Evolutionary conservation across 305 asterid species (phyloP).

Genomic region (Rubia occidens): DNA sequence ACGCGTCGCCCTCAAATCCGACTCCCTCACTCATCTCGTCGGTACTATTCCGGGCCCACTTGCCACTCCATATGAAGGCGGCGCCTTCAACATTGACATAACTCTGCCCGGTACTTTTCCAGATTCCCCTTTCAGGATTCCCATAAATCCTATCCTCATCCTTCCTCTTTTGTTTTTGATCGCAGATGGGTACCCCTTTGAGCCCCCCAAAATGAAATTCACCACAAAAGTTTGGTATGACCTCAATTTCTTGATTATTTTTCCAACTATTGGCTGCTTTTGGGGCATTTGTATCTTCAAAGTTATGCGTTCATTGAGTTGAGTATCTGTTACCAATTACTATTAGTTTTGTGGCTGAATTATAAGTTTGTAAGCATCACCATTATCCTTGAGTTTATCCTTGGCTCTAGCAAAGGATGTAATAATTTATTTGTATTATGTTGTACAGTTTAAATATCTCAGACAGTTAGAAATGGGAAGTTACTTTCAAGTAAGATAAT

Average conservation of each 20-base stretch:
- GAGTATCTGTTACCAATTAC: background rate
- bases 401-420: background rate
- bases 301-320: background rate
- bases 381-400: background rate
- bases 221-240: conserved; percentile 94
- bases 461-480: background rate
- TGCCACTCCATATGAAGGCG: conserved; percentile 91
- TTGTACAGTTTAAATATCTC: background rate
- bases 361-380: background rate
- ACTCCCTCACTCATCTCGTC: conserved; percentile 50
- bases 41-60: conserved; percentile 86
- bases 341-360: background rate
- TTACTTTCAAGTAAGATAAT: background rate
- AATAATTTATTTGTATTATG: background rate
- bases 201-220: conserved; percentile 90
- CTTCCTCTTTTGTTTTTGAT: conserved; percentile 3
- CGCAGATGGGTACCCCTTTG: conserved; percentile 92
- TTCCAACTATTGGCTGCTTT: background rate
- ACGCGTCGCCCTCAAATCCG: conserved; percentile 50
- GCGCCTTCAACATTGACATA: conserved; percentile 81
- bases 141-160: background rate
- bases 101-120: conserved; percentile 47
- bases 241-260: conserved; percentile 4
- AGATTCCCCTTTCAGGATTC: background rate
- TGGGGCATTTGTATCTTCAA: background rate